Evolutionary conservation across 208 protist genomes (phyloP).

Genomic region (Wallacemonas rigidus): DNA sequence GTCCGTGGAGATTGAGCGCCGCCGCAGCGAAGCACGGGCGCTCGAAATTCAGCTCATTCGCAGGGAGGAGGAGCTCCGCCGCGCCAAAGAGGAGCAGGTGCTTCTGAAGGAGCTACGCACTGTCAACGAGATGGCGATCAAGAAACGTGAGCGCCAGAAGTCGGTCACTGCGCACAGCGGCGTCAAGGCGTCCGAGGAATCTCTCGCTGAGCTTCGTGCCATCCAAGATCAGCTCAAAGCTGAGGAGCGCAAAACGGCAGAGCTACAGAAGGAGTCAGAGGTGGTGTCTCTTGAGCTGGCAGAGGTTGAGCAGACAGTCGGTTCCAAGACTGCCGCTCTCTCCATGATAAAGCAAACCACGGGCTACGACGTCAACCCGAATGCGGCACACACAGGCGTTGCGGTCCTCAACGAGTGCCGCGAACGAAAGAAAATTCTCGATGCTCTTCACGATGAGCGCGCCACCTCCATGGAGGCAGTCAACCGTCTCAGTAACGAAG

Average conservation of each 20-base stretch:
- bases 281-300: conserved; percentile 50
- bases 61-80: conserved; percentile 78
- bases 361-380: conserved; percentile 43
- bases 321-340: conserved; percentile 43
- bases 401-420: conserved; percentile 56
- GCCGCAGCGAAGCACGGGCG: conserved; percentile 51
- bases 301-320: conserved; percentile 63
- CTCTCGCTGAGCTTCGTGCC: conserved; percentile 53
- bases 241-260: conserved; percentile 57
- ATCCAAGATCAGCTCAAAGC: conserved; percentile 76
- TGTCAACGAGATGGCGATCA: conserved; percentile 78
- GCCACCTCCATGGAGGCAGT: conserved; percentile 26
- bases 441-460: conserved; percentile 51
- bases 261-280: conserved; percentile 56
- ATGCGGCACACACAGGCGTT: conserved; percentile 18
- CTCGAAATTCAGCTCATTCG: conserved; percentile 68
- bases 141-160: conserved; percentile 50
- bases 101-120: conserved; percentile 74
- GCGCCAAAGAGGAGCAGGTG: conserved; percentile 75
- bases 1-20: conserved; percentile 49
- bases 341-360: conserved; percentile 62
- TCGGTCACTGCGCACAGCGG: conserved; percentile 14
- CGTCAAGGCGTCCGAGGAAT: conserved; percentile 65
- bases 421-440: conserved; percentile 35
- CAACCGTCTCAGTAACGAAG: conserved; percentile 51